These are phyloP conservation scores for Acorus gramineus DNA, from an alignment of 106 monocot genomes.

Conservation along the genomic window DNA sequence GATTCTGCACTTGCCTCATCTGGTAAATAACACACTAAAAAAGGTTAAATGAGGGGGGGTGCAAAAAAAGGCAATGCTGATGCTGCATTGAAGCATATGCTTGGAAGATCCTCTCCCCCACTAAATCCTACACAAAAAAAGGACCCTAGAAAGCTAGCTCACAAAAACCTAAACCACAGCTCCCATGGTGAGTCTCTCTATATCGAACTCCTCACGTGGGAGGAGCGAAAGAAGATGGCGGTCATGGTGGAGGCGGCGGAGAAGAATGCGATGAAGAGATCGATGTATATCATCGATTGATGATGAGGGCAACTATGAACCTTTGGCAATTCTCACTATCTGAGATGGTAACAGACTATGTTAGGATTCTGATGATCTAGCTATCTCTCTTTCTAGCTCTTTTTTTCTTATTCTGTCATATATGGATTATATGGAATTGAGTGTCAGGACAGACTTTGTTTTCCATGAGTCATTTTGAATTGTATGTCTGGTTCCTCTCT, in stretches of 20 bases:
- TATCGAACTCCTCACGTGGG: neutral
- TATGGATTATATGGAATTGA: too few species aligned
- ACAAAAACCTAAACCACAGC: neutral
- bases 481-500: too few species aligned
- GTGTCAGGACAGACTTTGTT: too few species aligned
- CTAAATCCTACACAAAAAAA: neutral
- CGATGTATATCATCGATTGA: too few species aligned
- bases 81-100: slow-evolving; percentile 2
- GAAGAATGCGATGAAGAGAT: neutral
- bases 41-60: too few species aligned
- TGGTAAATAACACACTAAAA: too few species aligned
- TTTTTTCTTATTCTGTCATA: too few species aligned
- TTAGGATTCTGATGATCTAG: too few species aligned
- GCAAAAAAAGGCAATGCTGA: too few species aligned
- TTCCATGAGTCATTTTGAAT: too few species aligned
- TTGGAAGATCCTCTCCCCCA: slow-evolving; percentile 2
- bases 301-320: slow-evolving; percentile 5
- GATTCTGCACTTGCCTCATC: too few species aligned
- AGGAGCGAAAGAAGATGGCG: neutral
- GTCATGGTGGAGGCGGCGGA: neutral
- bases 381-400: too few species aligned
- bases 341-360: neutral
- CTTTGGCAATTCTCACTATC: slow-evolving; percentile 5
- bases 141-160: neutral
- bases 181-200: neutral